Conservation (phyloP, 805 yeast genomes). For the Priceomyces fermenticarens region DNA sequence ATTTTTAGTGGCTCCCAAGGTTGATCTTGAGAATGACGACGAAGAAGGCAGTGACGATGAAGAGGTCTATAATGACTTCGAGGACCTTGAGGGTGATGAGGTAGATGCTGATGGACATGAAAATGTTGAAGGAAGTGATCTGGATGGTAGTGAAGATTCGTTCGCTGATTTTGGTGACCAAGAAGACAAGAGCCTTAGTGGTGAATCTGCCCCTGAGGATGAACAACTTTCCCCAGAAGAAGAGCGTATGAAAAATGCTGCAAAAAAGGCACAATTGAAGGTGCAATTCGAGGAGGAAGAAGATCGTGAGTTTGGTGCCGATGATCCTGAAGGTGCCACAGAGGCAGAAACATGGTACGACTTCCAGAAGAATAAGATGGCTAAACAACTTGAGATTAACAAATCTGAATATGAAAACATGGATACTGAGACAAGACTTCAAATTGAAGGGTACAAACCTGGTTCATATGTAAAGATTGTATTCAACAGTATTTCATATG, state of each 20-base stretch:
- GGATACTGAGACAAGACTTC: slow-evolving; percentile 72
- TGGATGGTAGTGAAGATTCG: slow-evolving; percentile 38
- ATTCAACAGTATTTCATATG: slow-evolving; percentile 81
- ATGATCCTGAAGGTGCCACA: slow-evolving; percentile 66
- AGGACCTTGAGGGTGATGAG: slow-evolving; percentile 44
- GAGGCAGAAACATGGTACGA: slow-evolving; percentile 98
- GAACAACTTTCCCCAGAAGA: slow-evolving; percentile 61
- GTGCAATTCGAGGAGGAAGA: slow-evolving; percentile 88
- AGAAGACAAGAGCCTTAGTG: slow-evolving; percentile 28
- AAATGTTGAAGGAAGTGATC: slow-evolving; percentile 21
- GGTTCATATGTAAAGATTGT: slow-evolving; percentile 93
- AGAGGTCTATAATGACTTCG: slow-evolving; percentile 56
- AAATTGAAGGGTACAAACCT: slow-evolving; percentile 87
- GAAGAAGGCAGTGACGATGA: slow-evolving; percentile 35
- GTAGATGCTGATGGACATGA: slow-evolving; percentile 1
- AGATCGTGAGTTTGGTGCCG: slow-evolving; percentile 60
- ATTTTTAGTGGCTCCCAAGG: slow-evolving; percentile 53
- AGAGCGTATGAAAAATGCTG: slow-evolving; percentile 77
- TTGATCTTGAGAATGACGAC: slow-evolving; percentile 10
- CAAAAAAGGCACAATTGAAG: slow-evolving; percentile 83
- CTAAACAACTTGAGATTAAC: slow-evolving; percentile 92
- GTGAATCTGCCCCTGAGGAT: slow-evolving; percentile 24
- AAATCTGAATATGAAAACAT: slow-evolving; percentile 71
- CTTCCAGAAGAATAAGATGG: slow-evolving; percentile 93
- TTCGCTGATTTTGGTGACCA: slow-evolving; percentile 56